A percentile compares a stretch with the other conserved stretches of the same genome.
Conservation (phyloP, 129 eudicot species). For the Tagetes erecta region DNA sequence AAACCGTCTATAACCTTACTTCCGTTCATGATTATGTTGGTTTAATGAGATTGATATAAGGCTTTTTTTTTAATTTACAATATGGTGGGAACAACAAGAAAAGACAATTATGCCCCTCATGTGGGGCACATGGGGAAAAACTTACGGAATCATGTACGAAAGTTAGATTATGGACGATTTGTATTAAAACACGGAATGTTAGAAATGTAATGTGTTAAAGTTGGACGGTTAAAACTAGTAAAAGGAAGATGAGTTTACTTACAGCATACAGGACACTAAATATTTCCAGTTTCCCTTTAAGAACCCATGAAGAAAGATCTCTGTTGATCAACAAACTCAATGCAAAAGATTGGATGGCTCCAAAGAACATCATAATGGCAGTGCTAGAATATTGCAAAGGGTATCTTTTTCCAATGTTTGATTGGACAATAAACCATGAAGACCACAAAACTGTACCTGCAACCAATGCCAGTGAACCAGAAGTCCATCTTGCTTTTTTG, state of each 20-base stretch:
- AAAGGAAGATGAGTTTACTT: slow-evolving; percentile 32
- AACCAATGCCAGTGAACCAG: slow-evolving; percentile 44
- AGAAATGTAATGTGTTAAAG: not conserved
- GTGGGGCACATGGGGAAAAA: no score
- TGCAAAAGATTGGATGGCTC: slow-evolving; percentile 60
- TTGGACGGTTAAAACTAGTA: not conserved
- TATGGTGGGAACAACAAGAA: no score
- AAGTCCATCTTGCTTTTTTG: slow-evolving; percentile 43
- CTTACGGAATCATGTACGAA: not conserved
- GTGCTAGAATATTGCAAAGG: slow-evolving; percentile 72
- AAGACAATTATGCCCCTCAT: no score
- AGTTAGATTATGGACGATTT: not conserved
- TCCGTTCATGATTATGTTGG: no score
- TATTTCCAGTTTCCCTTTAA: slow-evolving; percentile 51
- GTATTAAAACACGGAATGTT: no score
- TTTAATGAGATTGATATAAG: no score
- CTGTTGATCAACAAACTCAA: slow-evolving; percentile 47
- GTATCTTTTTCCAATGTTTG: slow-evolving; percentile 56
- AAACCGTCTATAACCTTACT: no score
- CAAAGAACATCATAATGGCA: slow-evolving; percentile 67
- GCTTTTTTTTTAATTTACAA: no score
- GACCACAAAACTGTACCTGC: slow-evolving; percentile 63
- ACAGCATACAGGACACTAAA: slow-evolving; percentile 58
- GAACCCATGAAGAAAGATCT: slow-evolving; percentile 51
- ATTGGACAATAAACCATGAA: slow-evolving; percentile 68